Base-by-base conservation (phyloP, 352 stramenopile species). In the Phytophthora megakarya region DNA sequence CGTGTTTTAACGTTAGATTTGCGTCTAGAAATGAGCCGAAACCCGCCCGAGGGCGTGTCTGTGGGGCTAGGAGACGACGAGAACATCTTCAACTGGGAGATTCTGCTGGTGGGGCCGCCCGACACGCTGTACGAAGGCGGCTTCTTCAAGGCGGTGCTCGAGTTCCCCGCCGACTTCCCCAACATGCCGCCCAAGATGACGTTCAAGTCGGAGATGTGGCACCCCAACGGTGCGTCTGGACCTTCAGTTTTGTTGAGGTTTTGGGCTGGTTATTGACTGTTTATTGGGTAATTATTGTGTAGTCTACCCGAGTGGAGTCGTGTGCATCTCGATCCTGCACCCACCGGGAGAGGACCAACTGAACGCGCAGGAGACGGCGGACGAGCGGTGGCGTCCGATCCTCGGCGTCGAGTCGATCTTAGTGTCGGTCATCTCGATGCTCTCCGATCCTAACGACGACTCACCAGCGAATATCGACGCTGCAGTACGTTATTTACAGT, bases 251-350 rank as follows among this genome's bases (percentile, higher is more conserved):
- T n/a, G n/a, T n/a, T n/a, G n/a, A n/a, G n/a, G n/a, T n/a, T n/a
- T n/a, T n/a, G n/a, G n/a, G n/a, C n/a, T n/a, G n/a, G n/a, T n/a
- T 5, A 47, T 48, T 44, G 30, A 3, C 10, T 33, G 28, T 3
- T 39, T 3, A 25, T 22, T 47, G 19, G 16, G 21, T 45, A 35
- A 48, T 39, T 64, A 18, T 64, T 21, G 15, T 55, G 23, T 56
- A 97, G 97, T 99, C 26, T 99, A 99, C 80, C 70, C 92, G 46
- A 98, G 99, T 69, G 98, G 98, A 12, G 92, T 97, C 23, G 98
- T 99, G 63, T 99, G 98, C 75, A 99, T 99, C 64, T 99, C 97
- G 30, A 99, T 99, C 77, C 80, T 99, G 65, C 98, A 99, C 76
- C 93, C 96, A 40, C 97, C 98, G 54, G 98, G 98, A 72, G 96